Base-by-base conservation (phyloP, 2,329 filamentous ascomycete species). In the Curvularia spicifera region DNA sequence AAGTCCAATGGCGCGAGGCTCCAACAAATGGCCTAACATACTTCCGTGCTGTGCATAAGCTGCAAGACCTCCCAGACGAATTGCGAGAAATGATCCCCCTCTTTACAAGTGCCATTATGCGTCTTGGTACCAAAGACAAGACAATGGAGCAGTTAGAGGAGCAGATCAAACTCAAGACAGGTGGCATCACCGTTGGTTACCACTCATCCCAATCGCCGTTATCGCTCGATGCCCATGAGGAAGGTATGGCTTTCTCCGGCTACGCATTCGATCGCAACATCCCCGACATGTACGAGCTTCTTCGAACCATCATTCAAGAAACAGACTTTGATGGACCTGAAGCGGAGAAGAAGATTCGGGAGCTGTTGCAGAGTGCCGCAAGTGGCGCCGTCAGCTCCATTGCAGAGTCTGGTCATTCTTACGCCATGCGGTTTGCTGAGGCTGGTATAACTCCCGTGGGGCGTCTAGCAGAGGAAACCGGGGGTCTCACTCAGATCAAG, bases 11-110 rank as follows among this genome's bases (percentile, higher is more conserved):
- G 93, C 89, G 90, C 50, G 91, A 96, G 76, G 92, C 93, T 7
- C 91, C 92, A 2, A 99, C 95, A 0, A 99, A 99, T 69, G 95
- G 95, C 0, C 80, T 99, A 57, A 98, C 94, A 1, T 99, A 99
- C 75, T 97, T 99, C 81, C 89, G 93, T 58, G 93, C 92, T 3
- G 86, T 98, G 75, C 93, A 96, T 73, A 84, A 86, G 0, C 82
- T 98, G 53, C 84, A 91, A 44, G 87, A 90, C 60, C 80, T 99
- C 13, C 92, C 94, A 0, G 89, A 94, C 60, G 91, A 97, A 62
- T 83, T 98, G 51, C 86, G 95, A 51, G 83, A 91, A 67, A 82
- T 98, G 57, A 85, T 98, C 47, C 95, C 95, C 0, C 81, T 99
- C 0, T 98, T 98, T 73, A 93, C 91, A 13, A 93, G 97, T 72